Percentiles rank a stretch among this genome's conserved stretches.
phyloP scores from a whole-genome alignment of 371 early-diverging fungal species.

The Entomophthora muscae region DNA sequence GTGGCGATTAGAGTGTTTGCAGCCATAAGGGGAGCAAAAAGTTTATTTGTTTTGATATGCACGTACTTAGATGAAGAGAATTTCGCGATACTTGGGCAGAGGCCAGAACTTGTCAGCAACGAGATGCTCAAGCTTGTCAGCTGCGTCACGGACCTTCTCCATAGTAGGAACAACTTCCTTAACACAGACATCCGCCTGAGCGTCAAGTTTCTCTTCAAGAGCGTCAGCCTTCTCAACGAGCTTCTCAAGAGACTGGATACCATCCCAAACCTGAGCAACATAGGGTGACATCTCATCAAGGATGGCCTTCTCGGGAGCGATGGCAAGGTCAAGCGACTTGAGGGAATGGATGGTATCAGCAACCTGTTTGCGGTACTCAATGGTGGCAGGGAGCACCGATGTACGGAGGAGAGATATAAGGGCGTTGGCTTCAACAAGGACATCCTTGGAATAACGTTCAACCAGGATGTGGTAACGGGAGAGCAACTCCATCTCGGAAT shows the following conservation, averaged over 20 bases:
- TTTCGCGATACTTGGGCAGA: constrained; percentile 89
- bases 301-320: constrained; percentile 47
- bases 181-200: constrained; percentile 40
- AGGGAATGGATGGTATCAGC: constrained; percentile 55
- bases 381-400: constrained; percentile 77
- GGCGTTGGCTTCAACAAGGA: constrained; percentile 88
- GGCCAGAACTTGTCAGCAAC: constrained; percentile 87
- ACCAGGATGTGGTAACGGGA: constrained; percentile 86
- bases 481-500: constrained; percentile 66
- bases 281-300: constrained; percentile 49
- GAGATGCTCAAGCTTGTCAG: constrained; percentile 60
- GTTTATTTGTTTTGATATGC: too few species aligned
- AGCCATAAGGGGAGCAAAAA: too few species aligned
- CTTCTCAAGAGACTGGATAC: constrained; percentile 29
- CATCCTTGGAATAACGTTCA: constrained; percentile 92
- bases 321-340: constrained; percentile 35
- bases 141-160: constrained; percentile 43
- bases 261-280: constrained; percentile 32
- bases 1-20: too few species aligned
- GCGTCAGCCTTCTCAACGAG: constrained; percentile 32
- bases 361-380: constrained; percentile 67
- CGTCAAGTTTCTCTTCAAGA: constrained; percentile 34
- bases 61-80: constrained; percentile 50
- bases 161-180: constrained; percentile 45
- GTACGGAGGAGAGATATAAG: constrained; percentile 58